Conservation (phyloP, 1,284 basidiomycete species). For the Dichomitus squalens region DNA sequence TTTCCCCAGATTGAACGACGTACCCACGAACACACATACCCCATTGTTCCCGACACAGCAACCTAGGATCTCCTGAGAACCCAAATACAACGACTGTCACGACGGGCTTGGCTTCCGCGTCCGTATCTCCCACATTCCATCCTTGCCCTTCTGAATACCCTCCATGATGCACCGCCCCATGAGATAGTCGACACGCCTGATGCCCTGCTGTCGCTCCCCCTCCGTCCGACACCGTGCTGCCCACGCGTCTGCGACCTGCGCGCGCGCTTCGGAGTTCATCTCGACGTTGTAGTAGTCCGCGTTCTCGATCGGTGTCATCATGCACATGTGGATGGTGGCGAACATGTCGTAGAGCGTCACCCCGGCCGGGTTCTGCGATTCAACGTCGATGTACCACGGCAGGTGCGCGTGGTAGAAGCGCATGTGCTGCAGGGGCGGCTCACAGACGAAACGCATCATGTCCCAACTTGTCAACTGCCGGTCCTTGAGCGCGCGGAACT, state of each 20-base stretch:
- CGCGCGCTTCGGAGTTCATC: slow-evolving; percentile 31
- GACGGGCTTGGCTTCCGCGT: slow-evolving; percentile 22
- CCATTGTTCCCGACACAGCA: neutral
- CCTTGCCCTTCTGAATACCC: slow-evolving; percentile 34
- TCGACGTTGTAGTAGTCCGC: slow-evolving; percentile 36
- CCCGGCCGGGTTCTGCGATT: slow-evolving; percentile 45
- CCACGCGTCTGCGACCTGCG: slow-evolving; percentile 29
- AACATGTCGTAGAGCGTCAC: slow-evolving; percentile 59
- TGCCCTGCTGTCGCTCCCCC: slow-evolving; percentile 28
- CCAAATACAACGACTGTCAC: neutral
- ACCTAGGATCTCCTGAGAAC: neutral
- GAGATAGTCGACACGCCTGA: slow-evolving; percentile 36
- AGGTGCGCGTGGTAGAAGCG: slow-evolving; percentile 51
- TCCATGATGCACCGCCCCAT: slow-evolving; percentile 33
- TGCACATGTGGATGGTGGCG: slow-evolving; percentile 34
- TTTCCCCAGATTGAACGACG: neutral
- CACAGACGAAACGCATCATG: slow-evolving; percentile 45
- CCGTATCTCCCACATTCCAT: slow-evolving; percentile 37
- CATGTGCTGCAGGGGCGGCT: slow-evolving; percentile 47
- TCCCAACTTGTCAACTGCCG: slow-evolving; percentile 40
- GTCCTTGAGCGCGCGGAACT: slow-evolving; percentile 42
- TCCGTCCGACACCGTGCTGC: slow-evolving; percentile 23
- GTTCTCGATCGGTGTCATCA: slow-evolving; percentile 31
- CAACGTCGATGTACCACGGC: slow-evolving; percentile 62
- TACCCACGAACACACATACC: neutral